Evolutionary conservation across 495 filamentous ascomycete genomes (phyloP), one percentile per base, ranked within the genome.

Genomic region (Trichoderma virens): DNA sequence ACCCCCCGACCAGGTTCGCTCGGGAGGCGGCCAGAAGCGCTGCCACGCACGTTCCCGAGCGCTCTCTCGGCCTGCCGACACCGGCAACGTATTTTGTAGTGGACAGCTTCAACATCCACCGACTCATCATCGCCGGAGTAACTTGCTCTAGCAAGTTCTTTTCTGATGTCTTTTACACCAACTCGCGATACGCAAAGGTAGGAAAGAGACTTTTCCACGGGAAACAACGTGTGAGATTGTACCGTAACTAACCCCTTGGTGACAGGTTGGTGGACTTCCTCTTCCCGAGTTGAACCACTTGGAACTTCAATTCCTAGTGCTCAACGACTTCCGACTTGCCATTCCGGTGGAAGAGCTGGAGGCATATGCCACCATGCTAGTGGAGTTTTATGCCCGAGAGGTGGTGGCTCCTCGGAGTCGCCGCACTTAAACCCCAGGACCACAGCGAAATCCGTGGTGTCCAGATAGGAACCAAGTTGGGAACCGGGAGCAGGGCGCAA

Each of bases 131-230:
- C 74, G 92, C 94, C 9, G 94, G 93, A 25, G 95, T 99, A 59
- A 98, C 94, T 18, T 98, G 95, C 75, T 93, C 95, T 13, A 97
- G 93, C 83, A 99, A 99, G 78, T 99, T 98, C 82, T 99, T 99
- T 75, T 97, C 93, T 3, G 94, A 99, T 79, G 92, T 98, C 51
- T 99, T 99, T 70, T 99, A 98, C 71, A 99, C 94, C 20, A 99
- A 99, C 76, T 98, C 95, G 56, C 82, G 94, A 84, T 99, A 99
- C 74, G 94, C 95, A 66, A 99, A 98, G 89, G 94, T 96, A 84
- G 67, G 81, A 3, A 35, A 27, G 30, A 61, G 71, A 61, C 13
- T 39, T 39, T 0, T 7, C 14, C n/a, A 47, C 51, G 13, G 6
- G 2, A 1, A 1, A 1, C 13, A 35, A 35, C 6, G 13, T 7